Conservation (phyloP, 2,329 filamentous ascomycete genomes). For the Fusarium gaditjirri region DNA sequence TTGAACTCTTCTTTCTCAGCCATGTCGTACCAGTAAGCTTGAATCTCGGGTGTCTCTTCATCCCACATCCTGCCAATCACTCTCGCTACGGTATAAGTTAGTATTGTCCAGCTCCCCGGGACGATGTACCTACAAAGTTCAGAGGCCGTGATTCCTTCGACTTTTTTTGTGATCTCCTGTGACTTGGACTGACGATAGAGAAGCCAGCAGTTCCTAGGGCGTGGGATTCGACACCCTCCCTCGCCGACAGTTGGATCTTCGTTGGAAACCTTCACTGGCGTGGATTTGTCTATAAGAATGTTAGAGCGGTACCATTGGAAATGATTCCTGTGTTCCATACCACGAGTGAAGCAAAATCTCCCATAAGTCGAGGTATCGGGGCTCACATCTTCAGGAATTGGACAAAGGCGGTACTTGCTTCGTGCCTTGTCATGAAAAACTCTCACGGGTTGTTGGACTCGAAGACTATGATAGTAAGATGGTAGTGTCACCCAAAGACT, state of each 20-base stretch:
- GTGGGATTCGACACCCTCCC: constrained; percentile 36
- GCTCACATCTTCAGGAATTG: constrained; percentile 25
- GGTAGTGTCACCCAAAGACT: background rate
- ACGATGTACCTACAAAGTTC: constrained; percentile 46
- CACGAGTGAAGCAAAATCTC: constrained; percentile 31
- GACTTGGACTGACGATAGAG: constrained; percentile 48
- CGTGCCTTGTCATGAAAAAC: constrained; percentile 40
- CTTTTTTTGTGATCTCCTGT: constrained; percentile 34
- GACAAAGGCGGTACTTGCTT: constrained; percentile 44
- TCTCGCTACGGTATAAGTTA: constrained; percentile 37
- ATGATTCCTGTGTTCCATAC: constrained; percentile 17
- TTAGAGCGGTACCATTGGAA: background rate
- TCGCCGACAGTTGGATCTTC: background rate
- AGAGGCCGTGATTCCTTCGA: constrained; percentile 43
- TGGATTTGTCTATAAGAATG: background rate
- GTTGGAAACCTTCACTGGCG: background rate
- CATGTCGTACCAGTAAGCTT: constrained; percentile 36
- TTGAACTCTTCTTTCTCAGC: constrained; percentile 41
- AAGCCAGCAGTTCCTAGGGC: constrained; percentile 49
- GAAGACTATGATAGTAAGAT: constrained; percentile 25
- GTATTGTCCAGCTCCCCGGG: background rate
- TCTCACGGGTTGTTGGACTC: constrained; percentile 42
- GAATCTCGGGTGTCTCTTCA: constrained; percentile 38
- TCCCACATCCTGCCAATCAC: constrained; percentile 46
- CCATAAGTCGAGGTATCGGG: constrained; percentile 28